Evolutionary conservation across 1,139 yeast species (phyloP).

Genomic region (Debaryomyces sp.): DNA sequence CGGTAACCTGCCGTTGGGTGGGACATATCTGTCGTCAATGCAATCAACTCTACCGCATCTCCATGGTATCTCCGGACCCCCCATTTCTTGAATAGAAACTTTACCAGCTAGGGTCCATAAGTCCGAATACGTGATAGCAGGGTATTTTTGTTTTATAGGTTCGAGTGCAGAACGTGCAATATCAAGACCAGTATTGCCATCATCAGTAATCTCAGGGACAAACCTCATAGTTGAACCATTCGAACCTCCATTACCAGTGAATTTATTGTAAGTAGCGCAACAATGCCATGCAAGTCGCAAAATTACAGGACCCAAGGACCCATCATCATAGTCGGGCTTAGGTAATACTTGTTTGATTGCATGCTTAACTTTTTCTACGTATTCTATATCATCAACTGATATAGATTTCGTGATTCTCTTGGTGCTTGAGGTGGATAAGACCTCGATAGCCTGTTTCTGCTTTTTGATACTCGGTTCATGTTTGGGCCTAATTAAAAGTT

Average conservation of each 20-base stretch:
- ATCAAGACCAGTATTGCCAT: constrained; percentile 63
- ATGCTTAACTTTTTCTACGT: constrained; percentile 15
- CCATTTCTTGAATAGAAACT: constrained; percentile 61
- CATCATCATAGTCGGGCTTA: constrained; percentile 53
- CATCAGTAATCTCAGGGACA: constrained; percentile 48
- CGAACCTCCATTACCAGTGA: constrained; percentile 63
- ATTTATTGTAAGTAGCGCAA: constrained; percentile 63
- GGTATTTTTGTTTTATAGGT: constrained; percentile 56
- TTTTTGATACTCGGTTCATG: constrained; percentile 9
- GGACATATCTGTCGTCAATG: constrained; percentile 50
- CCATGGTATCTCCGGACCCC: constrained; percentile 63
- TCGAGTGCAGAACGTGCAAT: constrained; percentile 58
- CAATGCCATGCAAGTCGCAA: constrained; percentile 74
- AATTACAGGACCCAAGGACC: constrained; percentile 65
- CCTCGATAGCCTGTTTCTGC: constrained; percentile 7
- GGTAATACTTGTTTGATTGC: constrained; percentile 19
- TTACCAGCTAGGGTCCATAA: constrained; percentile 69
- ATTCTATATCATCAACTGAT: constrained; percentile 11
- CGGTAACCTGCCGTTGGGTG: constrained; percentile 66
- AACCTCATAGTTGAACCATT: constrained; percentile 71
- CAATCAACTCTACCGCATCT: constrained; percentile 65
- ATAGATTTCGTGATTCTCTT: constrained; percentile 12
- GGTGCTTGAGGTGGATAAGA: constrained; percentile 7
- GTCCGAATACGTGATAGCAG: constrained; percentile 62
- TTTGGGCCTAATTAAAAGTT: constrained; percentile 12